Conservation (phyloP, 2,329 filamentous ascomycete genomes). For the Colletotrichum scovillei region DNA sequence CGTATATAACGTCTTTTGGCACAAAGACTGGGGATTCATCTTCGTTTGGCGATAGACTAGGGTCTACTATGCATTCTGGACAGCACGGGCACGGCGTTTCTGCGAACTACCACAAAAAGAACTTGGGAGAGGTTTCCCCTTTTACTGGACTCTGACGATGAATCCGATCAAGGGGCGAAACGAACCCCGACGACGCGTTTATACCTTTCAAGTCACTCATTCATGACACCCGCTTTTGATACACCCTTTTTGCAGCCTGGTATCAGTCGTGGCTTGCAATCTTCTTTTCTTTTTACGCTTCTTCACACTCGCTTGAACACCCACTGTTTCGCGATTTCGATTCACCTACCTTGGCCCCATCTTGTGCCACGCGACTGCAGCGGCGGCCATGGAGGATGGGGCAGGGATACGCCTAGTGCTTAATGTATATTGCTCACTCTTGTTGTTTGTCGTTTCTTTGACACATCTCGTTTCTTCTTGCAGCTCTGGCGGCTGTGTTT, state of each 20-base stretch:
- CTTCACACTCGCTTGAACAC: slow-evolving; percentile 46
- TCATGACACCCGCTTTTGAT: slow-evolving; percentile 37
- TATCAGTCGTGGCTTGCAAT: slow-evolving; percentile 2
- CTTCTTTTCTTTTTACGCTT: slow-evolving; percentile 42
- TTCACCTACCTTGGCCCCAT: slow-evolving; percentile 38
- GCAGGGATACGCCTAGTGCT: slow-evolving; percentile 34
- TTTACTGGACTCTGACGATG: slow-evolving; percentile 23
- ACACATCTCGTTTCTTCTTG: slow-evolving; percentile 13
- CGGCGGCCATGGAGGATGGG: slow-evolving; percentile 14
- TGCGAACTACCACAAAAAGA: slow-evolving; percentile 30
- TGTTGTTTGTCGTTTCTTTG: slow-evolving; percentile 10
- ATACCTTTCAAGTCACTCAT: slow-evolving; percentile 38
- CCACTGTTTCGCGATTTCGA: slow-evolving; percentile 34
- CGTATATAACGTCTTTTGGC: slow-evolving; percentile 32
- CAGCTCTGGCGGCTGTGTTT: slow-evolving; percentile 32
- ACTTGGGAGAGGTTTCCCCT: not conserved
- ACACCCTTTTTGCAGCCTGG: slow-evolving; percentile 36
- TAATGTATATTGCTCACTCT: slow-evolving; percentile 36
- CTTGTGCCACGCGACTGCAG: slow-evolving; percentile 9
- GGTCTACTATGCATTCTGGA: slow-evolving; percentile 36
- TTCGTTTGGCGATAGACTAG: slow-evolving; percentile 35
- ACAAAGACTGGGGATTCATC: slow-evolving; percentile 31
- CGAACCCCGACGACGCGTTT: slow-evolving; percentile 23
- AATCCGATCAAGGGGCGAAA: slow-evolving; percentile 27
- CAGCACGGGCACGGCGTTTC: slow-evolving; percentile 35